These are phyloP conservation scores for Calonectria ilicicola DNA, from an alignment of 2,329 filamentous ascomycete genomes.

Conservation along the genomic window DNA sequence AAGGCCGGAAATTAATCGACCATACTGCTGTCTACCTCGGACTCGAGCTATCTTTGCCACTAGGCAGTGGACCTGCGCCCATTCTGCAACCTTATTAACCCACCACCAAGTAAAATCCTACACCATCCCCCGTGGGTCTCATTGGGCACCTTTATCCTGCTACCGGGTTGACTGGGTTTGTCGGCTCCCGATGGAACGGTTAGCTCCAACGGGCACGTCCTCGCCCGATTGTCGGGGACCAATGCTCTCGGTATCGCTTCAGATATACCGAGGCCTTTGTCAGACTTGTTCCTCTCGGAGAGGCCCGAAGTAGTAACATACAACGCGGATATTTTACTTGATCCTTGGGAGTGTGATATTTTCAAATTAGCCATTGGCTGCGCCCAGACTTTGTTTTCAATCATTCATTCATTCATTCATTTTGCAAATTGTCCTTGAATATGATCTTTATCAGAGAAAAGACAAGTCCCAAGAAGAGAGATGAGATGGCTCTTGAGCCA, in stretches of 20 bases:
- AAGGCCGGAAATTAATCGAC: constrained; percentile 1
- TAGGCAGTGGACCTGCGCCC: neutral
- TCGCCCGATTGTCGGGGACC: neutral
- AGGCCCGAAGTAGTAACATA: neutral
- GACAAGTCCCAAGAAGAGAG: neutral
- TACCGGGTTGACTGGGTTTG: neutral
- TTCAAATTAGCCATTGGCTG: neutral
- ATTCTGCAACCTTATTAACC: constrained; percentile 10
- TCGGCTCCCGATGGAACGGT: constrained; percentile 1
- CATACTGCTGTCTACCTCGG: neutral
- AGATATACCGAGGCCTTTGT: constrained; percentile 3
- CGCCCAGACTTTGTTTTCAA: neutral
- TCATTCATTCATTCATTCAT: neutral
- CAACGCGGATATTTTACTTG: neutral
- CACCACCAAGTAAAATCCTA: constrained; percentile 1
- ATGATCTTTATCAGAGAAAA: neutral
- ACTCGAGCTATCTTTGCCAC: constrained; percentile 1
- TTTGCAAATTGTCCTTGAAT: neutral
- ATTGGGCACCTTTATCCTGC: neutral
- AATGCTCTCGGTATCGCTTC: neutral
- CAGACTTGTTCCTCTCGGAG: neutral
- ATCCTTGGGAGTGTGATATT: neutral
- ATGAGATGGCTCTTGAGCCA: neutral
- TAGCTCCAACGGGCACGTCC: neutral
- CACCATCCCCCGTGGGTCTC: neutral